Evolutionary conservation across 1,139 yeast genomes (phyloP), one percentile per base, ranked within the genome.

Genomic region (Pneumocystis murina): DNA sequence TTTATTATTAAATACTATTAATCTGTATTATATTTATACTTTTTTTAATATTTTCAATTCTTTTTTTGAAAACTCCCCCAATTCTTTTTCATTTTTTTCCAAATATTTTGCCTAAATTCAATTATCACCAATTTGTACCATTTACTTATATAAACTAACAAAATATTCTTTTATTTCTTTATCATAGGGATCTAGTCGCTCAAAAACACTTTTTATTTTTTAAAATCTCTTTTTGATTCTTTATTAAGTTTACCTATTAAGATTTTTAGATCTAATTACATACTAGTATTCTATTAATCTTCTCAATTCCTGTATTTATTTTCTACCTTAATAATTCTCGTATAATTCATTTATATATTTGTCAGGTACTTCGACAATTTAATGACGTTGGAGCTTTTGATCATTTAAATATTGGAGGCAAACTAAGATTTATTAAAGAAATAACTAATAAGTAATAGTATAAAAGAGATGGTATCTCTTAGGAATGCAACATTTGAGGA

Each of bases 401-500:
- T 33, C 7, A 33, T 7, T 28, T 33, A 33, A 33, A 33, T 33
- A 33, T 33, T 33, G 8, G 30, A 33, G 35, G 35, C 4, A 33
- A 33, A 7, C 8, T 5, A 33, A 7, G 35, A 7, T 5, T n/a
- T 5, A 40, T 40, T n/a, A 40, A n/a, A n/a, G 43, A 40, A n/a
- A 40, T 40, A 40, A n/a, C 20, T 17, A 41, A 41, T 17, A 41
- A n/a, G 4, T 40, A 41, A 20, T 0, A 7, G 20, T 10, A 40
- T 40, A 40, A 17, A 17, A 7, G 4, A 16, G 4, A 48, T 48
- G 55, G 33, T 24, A 20, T 48, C 55, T 2, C 33, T 67, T 41
- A 68, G 64, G 14, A 66, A 70, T 60, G 70, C 72, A 64, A 79
- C 91, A 28, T 78, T 89, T 61, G 92, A 86, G 71, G 82, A 86